phyloP scores from a whole-genome alignment of 148 eudicot genomes.

The Cornus suecica region DNA sequence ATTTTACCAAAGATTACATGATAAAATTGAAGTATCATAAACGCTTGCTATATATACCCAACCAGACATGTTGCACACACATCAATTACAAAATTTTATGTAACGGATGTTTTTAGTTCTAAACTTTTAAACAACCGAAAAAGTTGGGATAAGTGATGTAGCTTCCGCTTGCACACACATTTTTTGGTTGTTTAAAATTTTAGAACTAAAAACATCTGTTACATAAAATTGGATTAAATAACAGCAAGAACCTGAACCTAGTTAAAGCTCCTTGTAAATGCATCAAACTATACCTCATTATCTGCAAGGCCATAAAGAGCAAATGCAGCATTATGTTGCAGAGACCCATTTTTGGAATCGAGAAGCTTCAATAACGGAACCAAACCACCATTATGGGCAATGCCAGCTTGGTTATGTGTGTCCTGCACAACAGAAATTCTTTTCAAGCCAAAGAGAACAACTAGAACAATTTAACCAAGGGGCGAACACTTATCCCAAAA shows the following conservation, averaged over 20 bases:
- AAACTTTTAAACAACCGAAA: too few relatives aligned
- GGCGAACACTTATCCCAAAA: too few relatives aligned
- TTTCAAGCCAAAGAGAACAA: constrained; percentile 4
- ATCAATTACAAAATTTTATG: too few relatives aligned
- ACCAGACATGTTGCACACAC: neutral
- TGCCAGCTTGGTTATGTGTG: constrained; percentile 94
- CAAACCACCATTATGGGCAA: constrained; percentile 77
- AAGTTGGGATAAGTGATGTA: too few relatives aligned
- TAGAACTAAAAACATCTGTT: neutral
- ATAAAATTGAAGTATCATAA: too few relatives aligned
- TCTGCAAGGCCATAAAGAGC: constrained; percentile 97
- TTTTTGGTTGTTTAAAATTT: neutral
- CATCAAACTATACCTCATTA: constrained; percentile 63
- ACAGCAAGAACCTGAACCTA: constrained; percentile 1
- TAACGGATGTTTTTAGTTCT: too few relatives aligned
- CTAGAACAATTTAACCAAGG: neutral
- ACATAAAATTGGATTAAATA: neutral
- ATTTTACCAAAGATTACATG: too few relatives aligned
- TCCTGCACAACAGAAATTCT: constrained; percentile 45
- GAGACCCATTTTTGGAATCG: constrained; percentile 80
- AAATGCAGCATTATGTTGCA: constrained; percentile 98
- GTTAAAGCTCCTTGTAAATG: neutral
- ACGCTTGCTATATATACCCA: neutral
- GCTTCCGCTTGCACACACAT: too few relatives aligned
- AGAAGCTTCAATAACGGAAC: constrained; percentile 79